Evolutionary conservation across 805 yeast species (phyloP), one percentile per base, ranked within the genome.

Genomic region (Wickerhamomyces silvicola): DNA sequence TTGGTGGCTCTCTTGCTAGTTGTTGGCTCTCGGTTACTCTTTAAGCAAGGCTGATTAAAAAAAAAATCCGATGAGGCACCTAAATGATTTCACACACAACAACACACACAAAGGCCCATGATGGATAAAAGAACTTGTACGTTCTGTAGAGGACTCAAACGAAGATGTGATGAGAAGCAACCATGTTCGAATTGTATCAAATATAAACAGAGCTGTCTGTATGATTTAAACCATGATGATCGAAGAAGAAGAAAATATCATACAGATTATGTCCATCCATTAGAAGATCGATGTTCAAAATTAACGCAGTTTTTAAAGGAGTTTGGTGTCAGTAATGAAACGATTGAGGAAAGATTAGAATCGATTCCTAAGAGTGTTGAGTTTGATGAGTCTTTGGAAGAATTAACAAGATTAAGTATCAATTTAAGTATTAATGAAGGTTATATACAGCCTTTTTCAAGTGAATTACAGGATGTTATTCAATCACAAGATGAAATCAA

Each of bases 231-330:
- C 44, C 2, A 50, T 41, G 8, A 37, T 23, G 62, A 57, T 30
- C 36, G 59, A 29, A 38, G 63, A 34, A 36, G 61, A 23, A 29
- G 63, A 13, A 57, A 57, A 31, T 57, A 55, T 33, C 55, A 56
- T 33, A 51, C 60, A 2, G 58, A 54, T 31, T 57, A 57, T 25
- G 48, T 56, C 3, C 49, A 45, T 18, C 46, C 49, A 19, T 41
- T 57, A 11, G 58, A 53, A 18, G 38, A 42, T 7, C 50, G 48
- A 30, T 38, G 54, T 0, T 28, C 29, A 1, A 42, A 32, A 5
- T 36, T 56, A 18, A 48, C 45, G 14, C 22, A 28, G 8, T 56
- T 43, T 35, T 48, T 57, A 10, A 27, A 21, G 16, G 44, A 38
- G 33, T 41, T 45, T 27, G 42, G n/a, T n/a, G n/a, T 44, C 5